phyloP scores from a whole-genome alignment of 768 basidiomycete species.

The Naganishia friedmannii region DNA sequence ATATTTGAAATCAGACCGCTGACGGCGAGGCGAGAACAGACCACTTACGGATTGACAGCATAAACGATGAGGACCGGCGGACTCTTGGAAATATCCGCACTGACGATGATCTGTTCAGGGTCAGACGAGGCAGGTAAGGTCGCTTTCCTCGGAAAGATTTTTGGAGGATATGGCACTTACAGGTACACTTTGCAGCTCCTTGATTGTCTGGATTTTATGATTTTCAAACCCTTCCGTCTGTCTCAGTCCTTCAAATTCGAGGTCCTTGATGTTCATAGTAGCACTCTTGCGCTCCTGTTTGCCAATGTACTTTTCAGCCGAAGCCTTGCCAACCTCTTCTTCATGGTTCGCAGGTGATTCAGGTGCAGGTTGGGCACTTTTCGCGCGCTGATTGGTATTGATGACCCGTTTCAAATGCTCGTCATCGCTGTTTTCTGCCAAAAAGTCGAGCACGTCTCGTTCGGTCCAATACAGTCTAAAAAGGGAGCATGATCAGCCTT shows the following conservation, averaged over 20 bases:
- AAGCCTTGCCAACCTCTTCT: slow-evolving; percentile 85
- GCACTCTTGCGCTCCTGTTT: slow-evolving; percentile 72
- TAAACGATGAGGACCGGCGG: slow-evolving; percentile 95
- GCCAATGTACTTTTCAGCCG: slow-evolving; percentile 52
- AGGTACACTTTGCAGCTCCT: slow-evolving; percentile 86
- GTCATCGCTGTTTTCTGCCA: slow-evolving; percentile 93
- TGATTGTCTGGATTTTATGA: slow-evolving; percentile 95
- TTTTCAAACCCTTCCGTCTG: slow-evolving; percentile 55
- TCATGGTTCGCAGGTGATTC: slow-evolving; percentile 77
- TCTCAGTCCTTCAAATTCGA: slow-evolving; percentile 65
- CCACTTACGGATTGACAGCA: slow-evolving; percentile 71
- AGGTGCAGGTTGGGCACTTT: slow-evolving; percentile 71
- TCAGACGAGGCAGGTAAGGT: not conserved
- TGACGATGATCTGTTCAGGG: slow-evolving; percentile 74
- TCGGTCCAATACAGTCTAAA: slow-evolving; percentile 89
- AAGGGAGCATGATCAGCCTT: not conserved
- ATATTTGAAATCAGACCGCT: not conserved
- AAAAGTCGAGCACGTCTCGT: slow-evolving; percentile 88
- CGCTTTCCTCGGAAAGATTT: not conserved
- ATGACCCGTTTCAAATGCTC: slow-evolving; percentile 89
- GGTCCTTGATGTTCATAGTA: slow-evolving; percentile 69
- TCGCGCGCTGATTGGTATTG: slow-evolving; percentile 57
- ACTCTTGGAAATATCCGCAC: slow-evolving; percentile 90
- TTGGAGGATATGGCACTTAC: slow-evolving; percentile 58
- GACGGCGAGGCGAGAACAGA: not conserved